phyloP scores from a whole-genome alignment of 257 asterid genomes.

The Plantago ovata region DNA sequence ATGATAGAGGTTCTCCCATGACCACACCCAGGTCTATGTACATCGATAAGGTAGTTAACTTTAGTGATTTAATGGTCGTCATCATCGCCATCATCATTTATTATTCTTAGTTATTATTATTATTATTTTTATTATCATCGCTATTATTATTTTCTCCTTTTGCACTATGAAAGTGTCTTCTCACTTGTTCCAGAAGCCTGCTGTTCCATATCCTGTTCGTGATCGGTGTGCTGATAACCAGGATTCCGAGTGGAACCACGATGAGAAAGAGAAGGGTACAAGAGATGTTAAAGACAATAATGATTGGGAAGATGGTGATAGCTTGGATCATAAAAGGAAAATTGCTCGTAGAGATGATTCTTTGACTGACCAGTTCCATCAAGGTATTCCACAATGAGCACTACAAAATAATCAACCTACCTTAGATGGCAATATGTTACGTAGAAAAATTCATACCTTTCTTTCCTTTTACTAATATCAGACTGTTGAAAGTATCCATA shows the following conservation, averaged over 20 bases:
- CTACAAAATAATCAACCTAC: conserved; percentile 10
- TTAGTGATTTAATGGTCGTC: conserved; percentile 9
- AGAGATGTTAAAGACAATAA: conserved; percentile 43
- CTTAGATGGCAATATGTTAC: conserved; percentile 12
- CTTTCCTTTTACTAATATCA: too few species aligned
- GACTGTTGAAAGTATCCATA: too few species aligned
- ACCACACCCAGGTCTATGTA: conserved; percentile 35
- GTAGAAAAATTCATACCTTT: too few species aligned
- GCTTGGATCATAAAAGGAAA: conserved; percentile 39
- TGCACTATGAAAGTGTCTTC: conserved; percentile 20
- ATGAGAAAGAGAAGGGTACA: conserved; percentile 43
- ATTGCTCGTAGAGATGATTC: conserved; percentile 45
- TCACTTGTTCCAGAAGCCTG: conserved; percentile 49
- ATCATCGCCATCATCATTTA: too few species aligned
- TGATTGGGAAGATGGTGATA: conserved; percentile 49
- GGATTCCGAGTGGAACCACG: conserved; percentile 42
- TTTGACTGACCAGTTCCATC: conserved; percentile 47
- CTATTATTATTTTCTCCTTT: conserved; percentile 4
- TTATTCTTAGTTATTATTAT: too few species aligned
- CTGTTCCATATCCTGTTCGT: conserved; percentile 37
- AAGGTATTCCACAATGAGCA: conserved; percentile 35
- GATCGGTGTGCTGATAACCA: too few species aligned
- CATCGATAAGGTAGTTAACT: conserved; percentile 58
- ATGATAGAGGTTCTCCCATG: conserved; percentile 58
- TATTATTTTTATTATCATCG: too few species aligned